Conservation (phyloP, 345 rosid species). For the Gossypium longicalyx region DNA sequence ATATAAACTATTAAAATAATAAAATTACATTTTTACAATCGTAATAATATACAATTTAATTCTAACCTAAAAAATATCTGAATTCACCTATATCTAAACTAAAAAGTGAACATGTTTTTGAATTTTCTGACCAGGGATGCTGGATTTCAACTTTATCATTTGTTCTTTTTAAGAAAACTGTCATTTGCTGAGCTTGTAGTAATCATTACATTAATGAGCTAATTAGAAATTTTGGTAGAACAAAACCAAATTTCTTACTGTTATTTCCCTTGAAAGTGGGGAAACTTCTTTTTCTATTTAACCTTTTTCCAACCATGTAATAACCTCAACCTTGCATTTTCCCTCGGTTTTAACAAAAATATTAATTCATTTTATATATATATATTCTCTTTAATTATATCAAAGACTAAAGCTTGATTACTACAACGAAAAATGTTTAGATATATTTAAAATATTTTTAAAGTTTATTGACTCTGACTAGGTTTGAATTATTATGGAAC, state of each 20-base stretch:
- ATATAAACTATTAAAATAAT: no score
- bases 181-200: background rate
- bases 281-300: background rate
- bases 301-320: no score
- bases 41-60: no score
- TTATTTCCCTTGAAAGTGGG: constrained; percentile 15
- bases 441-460: no score
- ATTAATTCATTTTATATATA: background rate
- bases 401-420: background rate
- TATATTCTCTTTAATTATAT: background rate
- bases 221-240: constrained; percentile 1
- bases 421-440: no score
- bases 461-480: background rate
- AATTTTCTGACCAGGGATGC: background rate
- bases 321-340: background rate
- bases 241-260: background rate
- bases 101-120: constrained; percentile 10
- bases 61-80: fast-evolving
- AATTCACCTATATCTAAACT: constrained; percentile 8
- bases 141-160: constrained; percentile 17
- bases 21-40: no score
- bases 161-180: background rate
- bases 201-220: constrained; percentile 17
- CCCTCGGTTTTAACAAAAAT: background rate
- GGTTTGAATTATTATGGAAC: background rate